Evolutionary conservation across 345 rosid species (phyloP).

Genomic region (Excoecaria cochinchinensis): DNA sequence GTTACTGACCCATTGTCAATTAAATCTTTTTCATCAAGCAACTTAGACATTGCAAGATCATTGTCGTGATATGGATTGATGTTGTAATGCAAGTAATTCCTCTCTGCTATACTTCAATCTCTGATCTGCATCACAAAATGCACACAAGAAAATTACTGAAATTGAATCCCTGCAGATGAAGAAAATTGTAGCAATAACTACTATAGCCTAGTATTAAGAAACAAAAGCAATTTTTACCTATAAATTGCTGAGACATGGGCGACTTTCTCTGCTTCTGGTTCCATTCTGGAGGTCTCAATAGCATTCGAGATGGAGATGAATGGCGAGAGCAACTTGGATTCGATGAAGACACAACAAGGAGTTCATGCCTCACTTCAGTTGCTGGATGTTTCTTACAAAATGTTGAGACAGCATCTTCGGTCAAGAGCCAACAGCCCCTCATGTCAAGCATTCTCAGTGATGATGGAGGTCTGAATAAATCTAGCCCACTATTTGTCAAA

Average conservation of each 20-base stretch:
- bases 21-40: neutral
- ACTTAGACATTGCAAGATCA: neutral
- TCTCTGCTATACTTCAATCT: constrained; percentile 69
- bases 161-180: neutral
- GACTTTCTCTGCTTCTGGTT: constrained; percentile 25
- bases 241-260: constrained; percentile 15
- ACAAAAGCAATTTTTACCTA: constrained; percentile 6
- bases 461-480: constrained; percentile 52
- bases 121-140: constrained; percentile 48
- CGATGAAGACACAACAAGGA: constrained; percentile 21
- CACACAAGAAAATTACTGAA: neutral
- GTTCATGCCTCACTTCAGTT: constrained; percentile 61
- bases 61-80: constrained; percentile 36
- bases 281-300: constrained; percentile 17
- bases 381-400: constrained; percentile 54
- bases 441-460: constrained; percentile 59
- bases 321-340: constrained; percentile 24
- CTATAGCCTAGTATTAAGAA: neutral
- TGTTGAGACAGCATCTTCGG: constrained; percentile 41
- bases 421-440: constrained; percentile 90
- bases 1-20: neutral
- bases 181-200: neutral
- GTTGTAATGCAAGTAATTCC: constrained; percentile 55
- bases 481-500: constrained; percentile 62
- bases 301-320: constrained; percentile 29